Conservation (phyloP, 371 early-diverging fungal species). For the Chytridiales sp. region DNA sequence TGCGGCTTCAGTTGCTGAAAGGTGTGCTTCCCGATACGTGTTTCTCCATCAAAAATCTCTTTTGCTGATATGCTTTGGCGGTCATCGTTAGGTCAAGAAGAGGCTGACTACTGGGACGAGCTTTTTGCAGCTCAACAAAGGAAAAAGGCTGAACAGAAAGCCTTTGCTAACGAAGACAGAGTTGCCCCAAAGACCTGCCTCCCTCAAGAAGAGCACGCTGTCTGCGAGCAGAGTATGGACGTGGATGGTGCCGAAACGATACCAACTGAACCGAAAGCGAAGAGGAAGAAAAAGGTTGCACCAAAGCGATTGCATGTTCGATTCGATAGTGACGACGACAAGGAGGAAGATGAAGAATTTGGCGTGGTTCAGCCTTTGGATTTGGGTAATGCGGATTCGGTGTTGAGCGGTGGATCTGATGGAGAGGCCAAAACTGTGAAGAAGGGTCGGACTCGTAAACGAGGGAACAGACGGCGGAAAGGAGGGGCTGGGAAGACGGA, state of each 20-base stretch:
- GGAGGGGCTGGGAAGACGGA: too few species aligned
- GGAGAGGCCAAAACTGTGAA: too few species aligned
- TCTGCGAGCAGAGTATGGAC: too few species aligned
- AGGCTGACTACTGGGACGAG: constrained; percentile 14
- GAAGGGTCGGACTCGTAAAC: too few species aligned
- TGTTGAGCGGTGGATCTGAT: too few species aligned
- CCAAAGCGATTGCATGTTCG: background rate
- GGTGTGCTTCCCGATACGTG: background rate
- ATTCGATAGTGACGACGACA: constrained; percentile 1
- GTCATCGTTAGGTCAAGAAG: constrained; percentile 15
- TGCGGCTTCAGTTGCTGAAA: background rate
- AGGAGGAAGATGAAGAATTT: background rate
- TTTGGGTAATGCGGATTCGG: too few species aligned
- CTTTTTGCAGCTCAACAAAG: background rate
- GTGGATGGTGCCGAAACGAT: too few species aligned
- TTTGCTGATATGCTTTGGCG: too few species aligned
- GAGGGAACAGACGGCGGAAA: too few species aligned
- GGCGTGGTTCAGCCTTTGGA: too few species aligned
- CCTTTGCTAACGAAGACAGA: background rate
- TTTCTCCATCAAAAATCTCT: background rate
- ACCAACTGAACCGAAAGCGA: too few species aligned
- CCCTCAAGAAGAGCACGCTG: background rate
- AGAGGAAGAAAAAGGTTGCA: too few species aligned
- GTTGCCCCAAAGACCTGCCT: background rate
- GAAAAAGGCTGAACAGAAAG: background rate